Evolutionary conservation across 2,329 filamentous ascomycete species (phyloP).

Genomic region (Pseudovirgaria hyperparasitica): DNA sequence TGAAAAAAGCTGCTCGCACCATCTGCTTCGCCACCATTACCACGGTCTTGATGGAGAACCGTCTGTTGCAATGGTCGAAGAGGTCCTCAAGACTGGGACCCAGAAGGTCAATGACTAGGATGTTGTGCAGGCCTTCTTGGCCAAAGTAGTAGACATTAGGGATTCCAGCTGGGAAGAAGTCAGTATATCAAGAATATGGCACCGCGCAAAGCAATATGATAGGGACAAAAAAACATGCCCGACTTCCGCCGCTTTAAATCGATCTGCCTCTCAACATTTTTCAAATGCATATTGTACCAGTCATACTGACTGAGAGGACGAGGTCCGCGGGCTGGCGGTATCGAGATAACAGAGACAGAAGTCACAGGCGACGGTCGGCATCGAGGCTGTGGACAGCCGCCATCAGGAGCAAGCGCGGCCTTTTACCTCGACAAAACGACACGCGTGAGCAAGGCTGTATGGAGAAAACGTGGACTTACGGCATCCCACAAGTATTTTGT

Average conservation of each 20-base stretch:
- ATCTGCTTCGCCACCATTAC: conserved; percentile 99
- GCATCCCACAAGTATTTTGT: conserved; percentile 98
- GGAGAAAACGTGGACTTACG: conserved; percentile 52
- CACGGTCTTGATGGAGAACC: conserved; percentile 94
- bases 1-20: no score
- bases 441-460: conserved; percentile 8
- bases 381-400: no score
- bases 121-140: conserved; percentile 96
- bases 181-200: neutral
- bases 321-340: no score
- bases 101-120: conserved; percentile 92
- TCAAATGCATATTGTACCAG: no score
- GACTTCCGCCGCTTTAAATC: conserved; percentile 1
- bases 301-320: no score
- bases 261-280: neutral
- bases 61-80: conserved; percentile 91
- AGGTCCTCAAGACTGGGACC: conserved; percentile 92
- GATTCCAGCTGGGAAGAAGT: conserved; percentile 62
- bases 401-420: no score
- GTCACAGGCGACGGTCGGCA: no score
- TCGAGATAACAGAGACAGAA: no score
- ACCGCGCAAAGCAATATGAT: neutral
- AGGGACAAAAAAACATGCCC: conserved; percentile 1
- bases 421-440: no score
- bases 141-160: conserved; percentile 99